phyloP scores from a whole-genome alignment of 768 basidiomycete genomes.

The Cubamyces lactineus region DNA sequence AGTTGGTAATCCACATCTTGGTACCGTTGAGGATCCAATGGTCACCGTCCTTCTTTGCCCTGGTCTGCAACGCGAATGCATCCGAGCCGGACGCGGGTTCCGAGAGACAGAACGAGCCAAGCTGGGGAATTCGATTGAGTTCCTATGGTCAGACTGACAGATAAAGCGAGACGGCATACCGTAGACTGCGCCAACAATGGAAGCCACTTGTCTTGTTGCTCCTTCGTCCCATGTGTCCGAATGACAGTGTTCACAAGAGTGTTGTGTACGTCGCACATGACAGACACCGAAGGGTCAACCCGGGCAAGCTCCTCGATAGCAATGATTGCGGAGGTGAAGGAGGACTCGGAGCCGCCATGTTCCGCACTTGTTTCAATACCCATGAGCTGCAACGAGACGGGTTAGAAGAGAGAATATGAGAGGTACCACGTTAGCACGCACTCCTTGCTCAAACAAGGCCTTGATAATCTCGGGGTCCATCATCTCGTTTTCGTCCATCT shows the following conservation, averaged over 20 bases:
- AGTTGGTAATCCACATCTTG: slow-evolving; percentile 99
- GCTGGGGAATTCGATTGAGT: slow-evolving; percentile 46
- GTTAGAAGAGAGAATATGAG: slow-evolving; percentile 5
- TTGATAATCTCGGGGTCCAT: slow-evolving; percentile 91
- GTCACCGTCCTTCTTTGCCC: slow-evolving; percentile 85
- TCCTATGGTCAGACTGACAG: neutral
- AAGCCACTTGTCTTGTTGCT: slow-evolving; percentile 87
- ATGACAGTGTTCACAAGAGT: slow-evolving; percentile 96
- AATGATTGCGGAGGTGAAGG: slow-evolving; percentile 95
- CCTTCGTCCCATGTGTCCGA: slow-evolving; percentile 81
- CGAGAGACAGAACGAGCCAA: slow-evolving; percentile 95
- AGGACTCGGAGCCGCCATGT: slow-evolving; percentile 84
- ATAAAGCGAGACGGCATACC: slow-evolving; percentile 44
- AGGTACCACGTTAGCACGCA: slow-evolving; percentile 41
- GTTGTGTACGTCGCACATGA: slow-evolving; percentile 97
- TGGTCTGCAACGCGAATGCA: slow-evolving; percentile 94
- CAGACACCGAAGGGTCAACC: slow-evolving; percentile 94
- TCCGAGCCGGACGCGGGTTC: slow-evolving; percentile 94
- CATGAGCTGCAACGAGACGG: slow-evolving; percentile 70
- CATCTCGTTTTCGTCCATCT: slow-evolving; percentile 96
- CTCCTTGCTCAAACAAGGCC: slow-evolving; percentile 93
- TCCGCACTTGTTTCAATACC: slow-evolving; percentile 90
- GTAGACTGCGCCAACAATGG: slow-evolving; percentile 79
- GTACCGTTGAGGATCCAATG: slow-evolving; percentile 92
- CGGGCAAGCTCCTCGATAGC: slow-evolving; percentile 97